Conservation (phyloP, 2,329 filamentous ascomycete genomes). For the Pseudogymnoascus sp. region DNA sequence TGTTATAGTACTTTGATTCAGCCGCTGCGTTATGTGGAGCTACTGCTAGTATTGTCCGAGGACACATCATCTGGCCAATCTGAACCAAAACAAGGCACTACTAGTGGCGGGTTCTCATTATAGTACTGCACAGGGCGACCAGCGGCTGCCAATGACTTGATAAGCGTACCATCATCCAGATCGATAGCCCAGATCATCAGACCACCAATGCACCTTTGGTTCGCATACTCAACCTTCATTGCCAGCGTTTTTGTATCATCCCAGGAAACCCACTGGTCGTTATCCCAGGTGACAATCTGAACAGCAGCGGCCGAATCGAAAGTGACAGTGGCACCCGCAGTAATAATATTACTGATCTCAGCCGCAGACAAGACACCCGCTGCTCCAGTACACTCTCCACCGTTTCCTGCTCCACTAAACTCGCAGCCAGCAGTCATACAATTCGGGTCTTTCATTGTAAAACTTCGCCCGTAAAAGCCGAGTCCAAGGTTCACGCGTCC, state of each 20-base stretch:
- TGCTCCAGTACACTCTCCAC: slow-evolving; percentile 23
- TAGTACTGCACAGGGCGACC: too few relatives aligned
- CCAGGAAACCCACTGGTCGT: slow-evolving; percentile 33
- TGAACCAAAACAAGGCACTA: too few relatives aligned
- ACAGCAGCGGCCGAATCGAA: slow-evolving; percentile 25
- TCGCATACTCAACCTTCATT: slow-evolving; percentile 16
- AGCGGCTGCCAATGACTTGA: background rate
- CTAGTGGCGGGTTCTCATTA: too few relatives aligned
- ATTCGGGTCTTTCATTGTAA: slow-evolving; percentile 17
- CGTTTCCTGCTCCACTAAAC: slow-evolving; percentile 17
- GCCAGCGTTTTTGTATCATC: slow-evolving; percentile 24
- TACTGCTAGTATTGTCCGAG: too few relatives aligned
- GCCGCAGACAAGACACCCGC: slow-evolving; percentile 28
- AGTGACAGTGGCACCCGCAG: slow-evolving; percentile 14
- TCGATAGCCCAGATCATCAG: slow-evolving; percentile 23
- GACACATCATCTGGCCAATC: too few relatives aligned
- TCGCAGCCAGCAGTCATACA: slow-evolving; percentile 20
- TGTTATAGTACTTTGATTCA: too few relatives aligned
- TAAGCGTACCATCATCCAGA: background rate
- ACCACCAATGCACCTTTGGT: slow-evolving; percentile 17
- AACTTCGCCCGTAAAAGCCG: slow-evolving; percentile 37
- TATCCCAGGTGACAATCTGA: slow-evolving; percentile 29
- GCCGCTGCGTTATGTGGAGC: too few relatives aligned
- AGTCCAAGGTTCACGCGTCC: slow-evolving; percentile 37
- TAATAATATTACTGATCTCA: slow-evolving; percentile 30